phyloP scores from a whole-genome alignment of 176 grass and related monocot genomes.

The Coix lacrymajobi region DNA sequence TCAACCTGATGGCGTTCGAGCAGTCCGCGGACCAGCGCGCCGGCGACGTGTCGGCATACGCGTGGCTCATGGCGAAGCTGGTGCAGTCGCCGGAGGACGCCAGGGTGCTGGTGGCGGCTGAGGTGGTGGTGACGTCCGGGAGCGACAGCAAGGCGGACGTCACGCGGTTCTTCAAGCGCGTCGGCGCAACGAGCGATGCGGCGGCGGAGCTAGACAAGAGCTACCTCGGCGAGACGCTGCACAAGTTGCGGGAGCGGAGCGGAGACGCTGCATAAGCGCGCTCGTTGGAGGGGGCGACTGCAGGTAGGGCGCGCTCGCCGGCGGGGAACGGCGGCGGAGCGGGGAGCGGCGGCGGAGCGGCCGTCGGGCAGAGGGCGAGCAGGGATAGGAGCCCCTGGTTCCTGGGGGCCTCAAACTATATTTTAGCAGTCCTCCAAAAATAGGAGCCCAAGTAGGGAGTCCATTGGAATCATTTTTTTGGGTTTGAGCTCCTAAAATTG shows the following conservation, averaged over 20 bases:
- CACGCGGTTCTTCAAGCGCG: not conserved
- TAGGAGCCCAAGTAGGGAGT: no score
- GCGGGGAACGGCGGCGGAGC: no score
- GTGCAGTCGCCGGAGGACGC: constrained; percentile 42
- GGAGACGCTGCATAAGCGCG: no score
- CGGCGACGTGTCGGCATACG: constrained; percentile 40
- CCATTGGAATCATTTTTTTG: no score
- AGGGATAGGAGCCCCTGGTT: no score
- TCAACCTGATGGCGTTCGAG: constrained; percentile 50
- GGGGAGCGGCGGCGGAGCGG: no score
- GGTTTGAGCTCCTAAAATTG: no score
- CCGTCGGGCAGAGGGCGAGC: no score
- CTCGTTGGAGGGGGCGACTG: no score
- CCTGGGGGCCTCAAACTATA: no score
- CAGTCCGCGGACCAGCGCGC: not conserved
- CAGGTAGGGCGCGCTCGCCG: no score
- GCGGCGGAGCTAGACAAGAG: not conserved
- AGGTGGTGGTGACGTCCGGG: constrained; percentile 28
- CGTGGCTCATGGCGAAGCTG: constrained; percentile 47
- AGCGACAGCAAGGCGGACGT: constrained; percentile 9
- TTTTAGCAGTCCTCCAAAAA: no score
- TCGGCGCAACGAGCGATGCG: not conserved
- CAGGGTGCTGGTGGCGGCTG: constrained; percentile 25
- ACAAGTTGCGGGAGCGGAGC: constrained; percentile 28
- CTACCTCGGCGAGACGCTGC: not conserved